Conservation (phyloP, 768 basidiomycete species). For the Wakefieldia striispora region DNA sequence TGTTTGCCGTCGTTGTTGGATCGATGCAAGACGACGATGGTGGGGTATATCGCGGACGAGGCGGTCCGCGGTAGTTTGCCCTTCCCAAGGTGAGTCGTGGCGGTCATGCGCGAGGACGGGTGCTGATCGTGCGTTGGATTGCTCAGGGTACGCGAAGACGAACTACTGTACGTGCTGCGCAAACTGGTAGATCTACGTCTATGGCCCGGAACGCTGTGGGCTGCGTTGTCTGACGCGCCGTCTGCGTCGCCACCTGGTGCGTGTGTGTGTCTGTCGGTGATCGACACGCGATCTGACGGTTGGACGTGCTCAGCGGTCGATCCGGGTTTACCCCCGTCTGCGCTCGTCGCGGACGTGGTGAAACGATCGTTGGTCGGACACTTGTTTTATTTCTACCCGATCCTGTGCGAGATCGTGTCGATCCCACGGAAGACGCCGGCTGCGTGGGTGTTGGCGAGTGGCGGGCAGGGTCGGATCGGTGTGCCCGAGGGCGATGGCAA, state of each 20-base stretch:
- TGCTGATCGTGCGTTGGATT: not conserved
- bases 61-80: conserved; percentile 83
- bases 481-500: conserved; percentile 17
- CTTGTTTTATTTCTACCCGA: conserved; percentile 82
- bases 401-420: conserved; percentile 77
- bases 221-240: conserved; percentile 66
- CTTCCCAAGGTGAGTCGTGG: conserved; percentile 67
- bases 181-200: conserved; percentile 73
- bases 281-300: too few species aligned
- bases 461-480: conserved; percentile 19
- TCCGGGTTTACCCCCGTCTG: conserved; percentile 44
- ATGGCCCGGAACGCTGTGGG: conserved; percentile 76
- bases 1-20: conserved; percentile 69
- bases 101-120: too few species aligned
- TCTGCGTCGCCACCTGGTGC: conserved; percentile 59
- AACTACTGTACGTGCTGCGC: conserved; percentile 78
- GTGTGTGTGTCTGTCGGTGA: conserved; percentile 29
- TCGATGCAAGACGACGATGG: conserved; percentile 68
- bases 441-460: conserved; percentile 50
- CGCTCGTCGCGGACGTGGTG: conserved; percentile 66
- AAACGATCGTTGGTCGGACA: conserved; percentile 78
- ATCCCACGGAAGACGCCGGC: conserved; percentile 66
- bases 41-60: conserved; percentile 81
- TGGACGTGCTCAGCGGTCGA: conserved; percentile 40
- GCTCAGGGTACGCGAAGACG: conserved; percentile 79